Evolutionary conservation across 495 filamentous ascomycete genomes (phyloP), one percentile per base, ranked within the genome.

Genomic region (Aeminium ludgeri): DNA sequence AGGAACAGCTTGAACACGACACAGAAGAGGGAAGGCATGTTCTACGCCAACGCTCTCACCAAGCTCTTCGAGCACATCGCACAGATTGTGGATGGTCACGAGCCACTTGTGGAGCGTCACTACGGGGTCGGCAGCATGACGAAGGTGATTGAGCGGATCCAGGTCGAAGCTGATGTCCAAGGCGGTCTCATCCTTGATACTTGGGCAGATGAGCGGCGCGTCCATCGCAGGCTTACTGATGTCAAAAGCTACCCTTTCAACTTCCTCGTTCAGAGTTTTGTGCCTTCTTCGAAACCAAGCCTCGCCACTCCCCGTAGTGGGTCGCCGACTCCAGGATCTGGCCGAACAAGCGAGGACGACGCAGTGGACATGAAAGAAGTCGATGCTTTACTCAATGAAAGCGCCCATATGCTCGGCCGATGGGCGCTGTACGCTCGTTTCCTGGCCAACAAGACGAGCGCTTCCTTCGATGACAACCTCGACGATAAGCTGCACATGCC

Each of bases 31-130:
- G 79, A 82, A 32, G 72, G 82, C 10, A 82, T 87, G 59, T 93
- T 94, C 65, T 96, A 92, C 58, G 86, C 82, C 19, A 91, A 80
- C 60, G 78, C 80, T 0, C 64, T 97, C 40, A 94, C 86, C 3
- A 83, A 82, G 55, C 56, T 97, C 30, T 96, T 97, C 59, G 89
- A 96, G 57, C 87, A 97, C 61, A 87, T 97, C 49, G 89, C 91
- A 2, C 80, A 86, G 53, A 94, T 97, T 48, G 76, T 96, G 20
- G 89, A 94, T 53, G 77, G 78, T 8, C 89, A 97, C 57, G 80
- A 86, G 6, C 73, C 72, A 0, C 66, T 97, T 16, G 85, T 97
- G 1, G 87, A 94, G 60, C 74, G 80, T 30, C 87, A 96, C 59
- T 97, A 97, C 55, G 89, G 89, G 0, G 60, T 65, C 15, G 80